phyloP scores from a whole-genome alignment of 2,329 filamentous ascomycete species.

The Diplodia corticola region DNA sequence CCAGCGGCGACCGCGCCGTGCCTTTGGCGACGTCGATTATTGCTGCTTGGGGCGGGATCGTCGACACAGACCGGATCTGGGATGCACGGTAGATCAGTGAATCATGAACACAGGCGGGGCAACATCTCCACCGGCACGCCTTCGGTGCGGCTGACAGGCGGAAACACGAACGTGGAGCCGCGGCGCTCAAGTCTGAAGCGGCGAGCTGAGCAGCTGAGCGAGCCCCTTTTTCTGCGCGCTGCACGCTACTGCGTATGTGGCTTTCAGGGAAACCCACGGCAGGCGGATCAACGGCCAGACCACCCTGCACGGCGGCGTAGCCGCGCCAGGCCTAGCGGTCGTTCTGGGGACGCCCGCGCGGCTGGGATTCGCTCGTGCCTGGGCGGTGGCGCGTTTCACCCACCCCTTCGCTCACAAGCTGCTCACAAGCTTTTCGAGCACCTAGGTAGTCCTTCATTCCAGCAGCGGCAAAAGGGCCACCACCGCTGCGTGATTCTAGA shows the following conservation, averaged over 20 bases:
- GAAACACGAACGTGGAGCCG: not conserved
- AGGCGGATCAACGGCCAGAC: conserved; percentile 9
- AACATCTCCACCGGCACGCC: not conserved
- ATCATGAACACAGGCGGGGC: not conserved
- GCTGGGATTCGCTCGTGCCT: conserved; percentile 19
- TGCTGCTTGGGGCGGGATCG: not conserved
- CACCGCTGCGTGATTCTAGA: not conserved
- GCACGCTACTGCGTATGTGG: conserved; percentile 17
- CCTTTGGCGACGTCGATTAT: conserved; percentile 2
- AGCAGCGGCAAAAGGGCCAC: not conserved
- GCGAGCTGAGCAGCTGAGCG: not conserved
- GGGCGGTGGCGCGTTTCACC: conserved; percentile 16
- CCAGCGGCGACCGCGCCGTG: not conserved
- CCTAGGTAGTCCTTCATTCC: conserved; percentile 19
- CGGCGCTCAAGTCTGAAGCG: not conserved
- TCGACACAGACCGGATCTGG: conserved; percentile 1
- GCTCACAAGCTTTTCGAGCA: conserved; percentile 20
- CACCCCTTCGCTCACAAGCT: not conserved
- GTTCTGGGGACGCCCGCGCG: not conserved
- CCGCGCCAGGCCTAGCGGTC: conserved; percentile 4
- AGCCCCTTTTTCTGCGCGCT: not conserved
- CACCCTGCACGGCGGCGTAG: not conserved
- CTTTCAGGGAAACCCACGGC: conserved; percentile 7
- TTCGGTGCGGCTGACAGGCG: not conserved
- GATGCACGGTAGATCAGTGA: conserved; percentile 18